Evolutionary conservation across 2,329 filamentous ascomycete species (phyloP).

Genomic region (Pseudophaeomoniella oleicola): DNA sequence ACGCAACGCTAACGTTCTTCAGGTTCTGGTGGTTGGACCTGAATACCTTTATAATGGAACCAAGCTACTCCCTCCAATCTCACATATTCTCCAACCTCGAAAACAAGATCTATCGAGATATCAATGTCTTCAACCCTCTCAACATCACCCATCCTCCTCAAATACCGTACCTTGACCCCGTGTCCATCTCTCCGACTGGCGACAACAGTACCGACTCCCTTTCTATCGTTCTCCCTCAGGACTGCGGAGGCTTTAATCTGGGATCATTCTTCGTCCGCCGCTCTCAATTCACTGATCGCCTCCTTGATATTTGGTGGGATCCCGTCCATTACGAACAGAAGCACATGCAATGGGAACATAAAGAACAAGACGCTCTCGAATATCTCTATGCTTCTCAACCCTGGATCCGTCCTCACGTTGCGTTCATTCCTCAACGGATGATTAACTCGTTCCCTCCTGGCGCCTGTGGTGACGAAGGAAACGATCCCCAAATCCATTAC

Average conservation of each 20-base stretch:
- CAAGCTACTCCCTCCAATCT: slow-evolving; percentile 70
- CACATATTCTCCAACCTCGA: slow-evolving; percentile 78
- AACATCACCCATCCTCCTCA: slow-evolving; percentile 78
- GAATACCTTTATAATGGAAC: slow-evolving; percentile 97
- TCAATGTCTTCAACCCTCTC: slow-evolving; percentile 89
- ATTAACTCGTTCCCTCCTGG: slow-evolving; percentile 91
- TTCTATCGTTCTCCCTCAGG: slow-evolving; percentile 79
- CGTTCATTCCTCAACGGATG: slow-evolving; percentile 77
- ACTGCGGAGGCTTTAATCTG: slow-evolving; percentile 91
- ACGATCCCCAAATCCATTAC: slow-evolving; percentile 64
- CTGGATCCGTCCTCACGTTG: slow-evolving; percentile 79
- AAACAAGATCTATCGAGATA: slow-evolving; percentile 74
- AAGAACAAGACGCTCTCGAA: slow-evolving; percentile 91
- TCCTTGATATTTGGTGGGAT: slow-evolving; percentile 97
- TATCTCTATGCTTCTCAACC: slow-evolving; percentile 83
- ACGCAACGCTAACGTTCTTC: slow-evolving; percentile 5
- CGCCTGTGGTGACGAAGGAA: slow-evolving; percentile 66
- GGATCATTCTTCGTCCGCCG: slow-evolving; percentile 87
- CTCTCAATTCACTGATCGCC: slow-evolving; percentile 74
- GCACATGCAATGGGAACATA: slow-evolving; percentile 98
- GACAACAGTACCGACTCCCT: slow-evolving; percentile 67
- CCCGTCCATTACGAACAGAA: slow-evolving; percentile 95
- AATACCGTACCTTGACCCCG: slow-evolving; percentile 59
- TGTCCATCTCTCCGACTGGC: slow-evolving; percentile 56
- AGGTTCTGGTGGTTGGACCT: slow-evolving; percentile 99